Conservation (phyloP, 768 basidiomycete species). For the Termitomyces sp. region DNA sequence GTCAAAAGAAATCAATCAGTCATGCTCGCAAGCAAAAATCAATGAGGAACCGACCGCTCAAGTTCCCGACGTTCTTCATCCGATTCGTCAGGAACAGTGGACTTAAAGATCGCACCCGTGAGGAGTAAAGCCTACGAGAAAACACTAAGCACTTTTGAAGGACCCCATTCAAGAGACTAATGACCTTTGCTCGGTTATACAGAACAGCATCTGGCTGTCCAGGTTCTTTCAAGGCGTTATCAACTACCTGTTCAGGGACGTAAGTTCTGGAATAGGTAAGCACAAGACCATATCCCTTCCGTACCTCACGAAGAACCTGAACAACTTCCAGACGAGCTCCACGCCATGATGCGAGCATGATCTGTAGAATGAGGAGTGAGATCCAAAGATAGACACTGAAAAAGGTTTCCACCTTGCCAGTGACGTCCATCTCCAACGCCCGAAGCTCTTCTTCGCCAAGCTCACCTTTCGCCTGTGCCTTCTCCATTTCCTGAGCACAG, state of each 20-base stretch:
- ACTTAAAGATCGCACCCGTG: constrained; percentile 89
- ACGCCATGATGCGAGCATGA: constrained; percentile 96
- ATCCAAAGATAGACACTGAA: background rate
- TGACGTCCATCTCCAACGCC: constrained; percentile 89
- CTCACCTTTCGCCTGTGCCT: constrained; percentile 85
- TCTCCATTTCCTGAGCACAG: constrained; percentile 72
- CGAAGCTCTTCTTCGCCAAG: constrained; percentile 81
- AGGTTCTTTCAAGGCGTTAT: constrained; percentile 82
- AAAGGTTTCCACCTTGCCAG: constrained; percentile 69
- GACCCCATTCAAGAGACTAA: constrained; percentile 9
- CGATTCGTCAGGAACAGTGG: constrained; percentile 80
- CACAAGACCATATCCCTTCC: background rate
- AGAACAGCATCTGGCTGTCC: constrained; percentile 69
- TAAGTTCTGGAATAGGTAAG: background rate
- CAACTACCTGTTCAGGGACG: constrained; percentile 54
- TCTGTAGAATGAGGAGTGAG: constrained; percentile 38
- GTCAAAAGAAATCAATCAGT: constrained; percentile 2
- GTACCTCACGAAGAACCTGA: constrained; percentile 76
- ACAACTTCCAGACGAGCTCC: constrained; percentile 95
- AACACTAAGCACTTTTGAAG: background rate
- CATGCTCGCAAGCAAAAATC: background rate
- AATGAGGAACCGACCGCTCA: constrained; percentile 63
- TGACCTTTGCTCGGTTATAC: constrained; percentile 82
- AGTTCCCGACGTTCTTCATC: constrained; percentile 94
- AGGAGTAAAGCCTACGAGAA: constrained; percentile 71